Percentiles rank a stretch among this genome's conserved stretches.
phyloP scores from a whole-genome alignment of 768 basidiomycete genomes.

The Hydnomerulius pinastri region DNA sequence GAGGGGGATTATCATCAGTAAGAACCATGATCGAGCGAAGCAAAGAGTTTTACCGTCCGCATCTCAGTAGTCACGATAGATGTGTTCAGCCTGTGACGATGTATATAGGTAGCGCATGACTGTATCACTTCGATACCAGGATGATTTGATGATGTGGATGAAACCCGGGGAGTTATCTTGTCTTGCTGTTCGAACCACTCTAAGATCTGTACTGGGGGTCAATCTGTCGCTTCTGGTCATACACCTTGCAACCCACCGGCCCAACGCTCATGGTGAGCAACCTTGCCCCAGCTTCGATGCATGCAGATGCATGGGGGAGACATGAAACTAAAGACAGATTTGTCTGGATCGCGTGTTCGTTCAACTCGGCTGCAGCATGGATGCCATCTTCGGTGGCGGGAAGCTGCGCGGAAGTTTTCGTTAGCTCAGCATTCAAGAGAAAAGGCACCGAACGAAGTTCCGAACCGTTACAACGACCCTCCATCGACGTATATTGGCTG shows the following conservation, averaged over 20 bases:
- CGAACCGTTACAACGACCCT: slow-evolving; percentile 54
- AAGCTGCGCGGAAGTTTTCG: slow-evolving; percentile 38
- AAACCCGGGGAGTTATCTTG: neutral
- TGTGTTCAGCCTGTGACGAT: slow-evolving; percentile 38
- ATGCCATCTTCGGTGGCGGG: slow-evolving; percentile 61
- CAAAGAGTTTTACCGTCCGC: slow-evolving; percentile 34
- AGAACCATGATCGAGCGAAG: neutral
- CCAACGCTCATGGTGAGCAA: slow-evolving; percentile 52
- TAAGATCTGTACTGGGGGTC: slow-evolving; percentile 37
- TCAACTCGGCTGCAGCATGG: slow-evolving; percentile 44
- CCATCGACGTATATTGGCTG: slow-evolving; percentile 38
- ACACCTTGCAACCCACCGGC: slow-evolving; percentile 39
- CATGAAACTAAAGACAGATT: slow-evolving; percentile 55
- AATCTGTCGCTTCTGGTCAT: neutral
- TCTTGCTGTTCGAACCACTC: slow-evolving; percentile 41
- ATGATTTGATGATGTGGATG: slow-evolving; percentile 23
- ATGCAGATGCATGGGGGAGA: slow-evolving; percentile 56
- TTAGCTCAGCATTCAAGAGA: neutral
- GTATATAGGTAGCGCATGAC: slow-evolving; percentile 46
- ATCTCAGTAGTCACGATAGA: slow-evolving; percentile 45
- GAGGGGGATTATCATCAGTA: slow-evolving; percentile 1
- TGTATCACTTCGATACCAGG: slow-evolving; percentile 51
- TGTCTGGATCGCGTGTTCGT: slow-evolving; percentile 43
- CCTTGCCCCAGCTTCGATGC: slow-evolving; percentile 51
- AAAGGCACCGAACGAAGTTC: slow-evolving; percentile 3